Conservation (phyloP, 148 eudicot species). For the Spergularia marina region DNA sequence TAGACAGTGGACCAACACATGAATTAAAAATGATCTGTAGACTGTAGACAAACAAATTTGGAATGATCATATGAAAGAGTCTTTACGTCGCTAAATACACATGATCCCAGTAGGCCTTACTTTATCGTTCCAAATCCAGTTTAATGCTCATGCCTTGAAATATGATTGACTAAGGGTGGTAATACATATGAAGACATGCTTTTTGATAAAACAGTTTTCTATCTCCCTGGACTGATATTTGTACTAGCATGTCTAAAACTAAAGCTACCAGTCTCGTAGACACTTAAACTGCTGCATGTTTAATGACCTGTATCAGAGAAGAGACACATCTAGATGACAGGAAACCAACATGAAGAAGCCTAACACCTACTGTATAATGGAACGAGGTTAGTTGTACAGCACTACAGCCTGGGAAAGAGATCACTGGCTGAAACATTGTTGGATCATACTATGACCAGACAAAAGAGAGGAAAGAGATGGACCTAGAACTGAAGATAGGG, state of each 20-base stretch:
- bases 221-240: neutral
- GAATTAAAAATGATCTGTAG: neutral
- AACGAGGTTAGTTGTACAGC: neutral
- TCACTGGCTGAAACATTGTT: neutral
- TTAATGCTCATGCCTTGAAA: neutral
- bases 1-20: neutral
- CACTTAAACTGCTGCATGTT: neutral
- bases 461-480: neutral
- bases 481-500: neutral
- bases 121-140: neutral
- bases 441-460: neutral
- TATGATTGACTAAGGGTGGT: too few species aligned
- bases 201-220: too few species aligned
- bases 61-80: neutral
- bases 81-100: slow-evolving; percentile 3
- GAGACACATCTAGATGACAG: too few species aligned
- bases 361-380: neutral
- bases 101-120: neutral
- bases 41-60: neutral
- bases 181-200: too few species aligned
- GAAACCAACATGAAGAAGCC: neutral
- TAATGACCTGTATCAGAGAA: neutral
- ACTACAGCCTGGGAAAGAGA: neutral
- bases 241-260: neutral
- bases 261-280: neutral